Percentiles rank a stretch among this genome's conserved stretches.
Conservation (phyloP, 495 filamentous ascomycete species). For the Lindgomyces ingoldianus region DNA sequence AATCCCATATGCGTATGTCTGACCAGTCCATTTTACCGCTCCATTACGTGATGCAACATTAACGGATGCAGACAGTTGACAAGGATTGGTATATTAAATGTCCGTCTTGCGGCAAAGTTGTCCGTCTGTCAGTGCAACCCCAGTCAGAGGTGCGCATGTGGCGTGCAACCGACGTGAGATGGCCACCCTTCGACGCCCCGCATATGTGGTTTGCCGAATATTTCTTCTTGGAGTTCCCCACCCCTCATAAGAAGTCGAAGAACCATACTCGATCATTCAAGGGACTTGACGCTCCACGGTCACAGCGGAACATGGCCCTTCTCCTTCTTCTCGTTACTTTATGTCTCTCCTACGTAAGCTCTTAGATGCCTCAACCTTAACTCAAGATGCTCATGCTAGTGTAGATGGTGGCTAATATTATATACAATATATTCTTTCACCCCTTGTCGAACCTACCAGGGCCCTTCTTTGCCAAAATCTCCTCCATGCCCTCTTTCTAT, state of each 20-base stretch:
- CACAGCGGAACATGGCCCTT: background rate
- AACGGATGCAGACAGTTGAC: background rate
- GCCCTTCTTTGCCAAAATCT: constrained; percentile 28
- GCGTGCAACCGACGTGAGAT: background rate
- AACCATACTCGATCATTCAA: background rate
- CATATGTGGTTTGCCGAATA: background rate
- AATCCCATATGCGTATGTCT: background rate
- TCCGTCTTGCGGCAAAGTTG: background rate
- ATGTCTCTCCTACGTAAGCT: background rate
- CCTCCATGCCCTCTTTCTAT: constrained; percentile 33
- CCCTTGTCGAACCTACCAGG: constrained; percentile 34
- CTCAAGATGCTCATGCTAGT: background rate
- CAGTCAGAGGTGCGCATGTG: background rate
- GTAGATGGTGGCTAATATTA: background rate
- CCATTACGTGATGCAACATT: background rate
- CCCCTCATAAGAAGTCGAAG: background rate
- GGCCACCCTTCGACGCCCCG: background rate
- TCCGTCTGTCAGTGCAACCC: background rate
- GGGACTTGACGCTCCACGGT: background rate
- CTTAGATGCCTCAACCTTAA: background rate
- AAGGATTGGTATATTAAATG: background rate
- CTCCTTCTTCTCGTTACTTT: background rate
- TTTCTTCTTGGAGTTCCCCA: background rate
- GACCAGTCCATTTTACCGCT: background rate
- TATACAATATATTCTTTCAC: constrained; percentile 39